These are phyloP conservation scores for Rhodofomes roseus DNA, from an alignment of 1,284 basidiomycete species.

Conservation along the genomic window DNA sequence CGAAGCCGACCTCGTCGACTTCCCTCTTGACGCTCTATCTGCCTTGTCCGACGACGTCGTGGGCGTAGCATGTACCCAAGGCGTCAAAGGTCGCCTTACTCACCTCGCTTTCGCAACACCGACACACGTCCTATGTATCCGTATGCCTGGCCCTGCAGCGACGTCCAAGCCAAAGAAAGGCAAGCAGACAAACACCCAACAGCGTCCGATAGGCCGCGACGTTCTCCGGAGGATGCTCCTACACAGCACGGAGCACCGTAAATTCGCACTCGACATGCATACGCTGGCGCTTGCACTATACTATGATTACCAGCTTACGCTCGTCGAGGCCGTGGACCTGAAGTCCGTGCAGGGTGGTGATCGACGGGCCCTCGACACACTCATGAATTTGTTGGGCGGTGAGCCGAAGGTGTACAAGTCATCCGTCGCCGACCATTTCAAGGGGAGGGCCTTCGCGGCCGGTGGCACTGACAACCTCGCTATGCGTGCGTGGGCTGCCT, in stretches of 20 bases:
- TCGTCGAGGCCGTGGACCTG: constrained; percentile 47
- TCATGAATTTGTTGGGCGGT: constrained; percentile 9
- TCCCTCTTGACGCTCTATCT: constrained; percentile 26
- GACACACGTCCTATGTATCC: constrained; percentile 30
- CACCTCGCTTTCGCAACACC: constrained; percentile 36
- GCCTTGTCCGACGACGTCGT: constrained; percentile 19
- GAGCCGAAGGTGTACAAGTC: constrained; percentile 5
- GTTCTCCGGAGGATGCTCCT: constrained; percentile 15
- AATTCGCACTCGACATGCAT: constrained; percentile 42
- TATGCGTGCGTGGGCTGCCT: constrained; percentile 14
- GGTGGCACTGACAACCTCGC: background rate
- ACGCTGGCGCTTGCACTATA: constrained; percentile 35
- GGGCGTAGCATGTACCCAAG: constrained; percentile 40
- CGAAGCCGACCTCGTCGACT: constrained; percentile 14
- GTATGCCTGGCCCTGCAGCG: background rate
- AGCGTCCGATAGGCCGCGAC: background rate
- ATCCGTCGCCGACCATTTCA: constrained; percentile 5
- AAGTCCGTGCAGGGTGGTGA: constrained; percentile 5
- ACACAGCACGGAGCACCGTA: constrained; percentile 9
- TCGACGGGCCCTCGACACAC: constrained; percentile 1
- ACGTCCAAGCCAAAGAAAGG: constrained; percentile 1
- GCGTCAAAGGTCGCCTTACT: constrained; percentile 27
- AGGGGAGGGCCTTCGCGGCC: background rate
- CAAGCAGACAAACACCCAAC: background rate
- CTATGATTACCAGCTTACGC: constrained; percentile 31